Conservation (phyloP, 257 asterid species). For the Eucommia ulmoides region DNA sequence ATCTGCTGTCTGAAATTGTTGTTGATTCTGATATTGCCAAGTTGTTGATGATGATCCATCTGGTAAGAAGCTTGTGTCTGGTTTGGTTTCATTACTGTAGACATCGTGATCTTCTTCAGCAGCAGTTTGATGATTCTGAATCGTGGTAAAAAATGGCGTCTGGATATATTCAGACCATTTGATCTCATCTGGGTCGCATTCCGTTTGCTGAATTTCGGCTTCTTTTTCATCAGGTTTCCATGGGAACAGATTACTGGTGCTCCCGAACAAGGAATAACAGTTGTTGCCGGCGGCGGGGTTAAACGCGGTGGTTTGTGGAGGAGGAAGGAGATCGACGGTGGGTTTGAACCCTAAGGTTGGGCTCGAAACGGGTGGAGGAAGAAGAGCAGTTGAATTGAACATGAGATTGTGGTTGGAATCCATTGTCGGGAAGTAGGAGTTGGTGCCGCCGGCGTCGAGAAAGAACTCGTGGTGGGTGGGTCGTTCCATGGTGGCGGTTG, state of each 20-base stretch:
- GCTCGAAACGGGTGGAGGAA: no score
- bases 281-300: no score
- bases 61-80: not conserved
- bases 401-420: conserved; percentile 4
- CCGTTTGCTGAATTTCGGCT: not conserved
- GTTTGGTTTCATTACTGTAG: not conserved
- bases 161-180: not conserved
- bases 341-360: no score
- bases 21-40: not conserved
- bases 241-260: not conserved
- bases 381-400: conserved; percentile 50
- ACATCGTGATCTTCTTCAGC: not conserved
- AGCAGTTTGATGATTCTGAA: no score
- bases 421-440: no score
- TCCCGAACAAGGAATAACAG: not conserved
- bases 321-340: no score
- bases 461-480: no score
- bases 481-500: no score
- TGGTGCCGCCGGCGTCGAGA: no score
- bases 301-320: no score
- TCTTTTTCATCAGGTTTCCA: not conserved
- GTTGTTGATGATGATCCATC: not conserved
- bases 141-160: not conserved
- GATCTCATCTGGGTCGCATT: not conserved
- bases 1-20: not conserved